Conservation (phyloP, 2,329 filamentous ascomycete genomes). For the Elsinoe batatas region DNA sequence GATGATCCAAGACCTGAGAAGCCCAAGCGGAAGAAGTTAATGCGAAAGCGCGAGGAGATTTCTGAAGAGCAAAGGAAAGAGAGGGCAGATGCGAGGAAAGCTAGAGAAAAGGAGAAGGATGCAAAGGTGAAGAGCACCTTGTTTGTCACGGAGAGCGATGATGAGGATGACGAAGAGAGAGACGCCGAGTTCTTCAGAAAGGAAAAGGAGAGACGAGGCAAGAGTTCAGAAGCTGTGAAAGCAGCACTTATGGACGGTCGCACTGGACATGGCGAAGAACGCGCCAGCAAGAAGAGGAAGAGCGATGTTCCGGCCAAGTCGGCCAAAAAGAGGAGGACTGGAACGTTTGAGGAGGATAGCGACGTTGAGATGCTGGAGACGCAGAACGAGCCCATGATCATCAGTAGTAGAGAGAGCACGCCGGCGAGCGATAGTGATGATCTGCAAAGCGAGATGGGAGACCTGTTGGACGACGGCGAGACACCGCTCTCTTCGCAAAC, state of each 20-base stretch:
- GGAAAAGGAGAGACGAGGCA: conserved; percentile 58
- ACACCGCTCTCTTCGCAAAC: conserved; percentile 12
- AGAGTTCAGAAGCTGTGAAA: conserved; percentile 41
- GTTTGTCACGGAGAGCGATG: conserved; percentile 74
- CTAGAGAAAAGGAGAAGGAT: conserved; percentile 66
- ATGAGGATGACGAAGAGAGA: conserved; percentile 72
- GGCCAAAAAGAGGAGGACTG: conserved; percentile 16
- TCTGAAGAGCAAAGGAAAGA: conserved; percentile 52
- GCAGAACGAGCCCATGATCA: conserved; percentile 16
- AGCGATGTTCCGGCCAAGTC: conserved; percentile 17
- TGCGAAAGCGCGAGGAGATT: conserved; percentile 44
- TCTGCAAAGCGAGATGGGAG: conserved; percentile 19
- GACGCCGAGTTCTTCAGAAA: conserved; percentile 66
- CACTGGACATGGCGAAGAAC: conserved; percentile 24
- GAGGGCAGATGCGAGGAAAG: conserved; percentile 50
- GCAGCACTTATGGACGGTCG: conserved; percentile 36
- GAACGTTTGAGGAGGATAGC: conserved; percentile 6
- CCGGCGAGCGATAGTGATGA: conserved; percentile 9
- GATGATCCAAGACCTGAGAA: conserved; percentile 43
- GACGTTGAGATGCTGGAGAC: conserved; percentile 16
- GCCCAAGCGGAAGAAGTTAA: conserved; percentile 51
- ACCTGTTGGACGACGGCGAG: conserved; percentile 16
- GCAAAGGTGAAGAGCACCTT: conserved; percentile 74
- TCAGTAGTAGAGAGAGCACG: conserved; percentile 12
- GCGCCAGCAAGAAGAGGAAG: conserved; percentile 23